phyloP scores from a whole-genome alignment of 257 asterid genomes.

The Solanum chmielewskii region DNA sequence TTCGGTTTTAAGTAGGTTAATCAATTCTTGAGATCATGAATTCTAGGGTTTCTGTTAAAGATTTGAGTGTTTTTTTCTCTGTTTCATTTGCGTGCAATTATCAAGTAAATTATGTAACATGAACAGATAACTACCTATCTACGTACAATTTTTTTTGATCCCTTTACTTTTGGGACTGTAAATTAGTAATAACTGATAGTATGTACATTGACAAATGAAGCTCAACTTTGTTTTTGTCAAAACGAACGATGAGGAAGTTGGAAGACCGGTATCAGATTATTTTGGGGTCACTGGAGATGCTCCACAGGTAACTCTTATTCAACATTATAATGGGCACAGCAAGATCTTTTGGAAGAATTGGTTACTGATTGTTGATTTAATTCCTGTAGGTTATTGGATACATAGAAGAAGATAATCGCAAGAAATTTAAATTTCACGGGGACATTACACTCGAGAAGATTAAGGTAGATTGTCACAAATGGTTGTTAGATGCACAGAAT shows the following conservation, averaged over 20 bases:
- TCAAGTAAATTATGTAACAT: background rate
- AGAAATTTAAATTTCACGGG: constrained; percentile 45
- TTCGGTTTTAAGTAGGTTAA: background rate
- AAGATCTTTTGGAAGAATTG: background rate
- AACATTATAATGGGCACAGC: background rate
- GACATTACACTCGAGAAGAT: constrained; percentile 58
- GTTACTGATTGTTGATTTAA: background rate
- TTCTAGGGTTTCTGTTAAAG: background rate
- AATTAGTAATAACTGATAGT: background rate
- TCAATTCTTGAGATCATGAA: background rate
- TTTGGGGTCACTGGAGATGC: constrained; percentile 68
- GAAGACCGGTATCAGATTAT: constrained; percentile 81
- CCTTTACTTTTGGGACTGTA: background rate
- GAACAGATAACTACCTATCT: background rate
- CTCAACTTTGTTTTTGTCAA: constrained; percentile 65
- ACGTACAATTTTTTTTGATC: background rate
- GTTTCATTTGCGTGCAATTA: background rate
- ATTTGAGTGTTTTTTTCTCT: background rate
- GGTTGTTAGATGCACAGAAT: background rate
- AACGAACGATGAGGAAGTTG: constrained; percentile 68
- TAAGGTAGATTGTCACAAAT: constrained; percentile 33
- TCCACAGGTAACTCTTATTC: constrained; percentile 41
- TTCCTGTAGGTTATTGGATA: constrained; percentile 60
- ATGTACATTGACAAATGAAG: constrained; percentile 29
- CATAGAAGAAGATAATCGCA: constrained; percentile 42